Evolutionary conservation across 441 rosid genomes (phyloP).

Genomic region (Capsella rubella): DNA sequence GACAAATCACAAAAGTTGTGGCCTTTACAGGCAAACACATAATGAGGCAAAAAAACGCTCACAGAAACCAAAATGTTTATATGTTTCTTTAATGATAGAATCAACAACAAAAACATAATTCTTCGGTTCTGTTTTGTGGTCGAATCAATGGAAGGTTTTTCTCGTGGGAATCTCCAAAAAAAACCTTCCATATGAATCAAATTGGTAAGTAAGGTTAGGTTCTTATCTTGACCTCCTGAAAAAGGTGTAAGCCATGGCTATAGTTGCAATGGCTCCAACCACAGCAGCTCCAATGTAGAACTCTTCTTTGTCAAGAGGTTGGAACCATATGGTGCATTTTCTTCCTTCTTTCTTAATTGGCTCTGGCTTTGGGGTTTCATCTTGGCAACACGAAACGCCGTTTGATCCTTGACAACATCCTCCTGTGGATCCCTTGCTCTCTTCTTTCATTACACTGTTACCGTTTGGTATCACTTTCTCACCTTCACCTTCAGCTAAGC

Average conservation of each 20-base stretch:
- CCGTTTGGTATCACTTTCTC: constrained; percentile 59
- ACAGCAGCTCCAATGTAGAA: constrained; percentile 60
- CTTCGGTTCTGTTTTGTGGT: not conserved
- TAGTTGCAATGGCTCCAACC: constrained; percentile 65
- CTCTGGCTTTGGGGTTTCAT: constrained; percentile 45
- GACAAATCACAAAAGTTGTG: constrained; percentile 13
- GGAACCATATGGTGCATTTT: constrained; percentile 49
- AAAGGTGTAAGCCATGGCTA: constrained; percentile 66
- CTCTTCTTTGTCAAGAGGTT: constrained; percentile 60
- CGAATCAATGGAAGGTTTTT: not conserved
- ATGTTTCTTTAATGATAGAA: constrained; percentile 14
- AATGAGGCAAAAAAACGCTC: not conserved
- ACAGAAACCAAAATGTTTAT: constrained; percentile 18
- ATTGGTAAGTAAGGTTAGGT: constrained; percentile 12
- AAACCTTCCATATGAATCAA: constrained; percentile 15
- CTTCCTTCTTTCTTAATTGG: constrained; percentile 48
- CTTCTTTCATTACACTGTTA: constrained; percentile 26
- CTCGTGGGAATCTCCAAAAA: constrained; percentile 7
- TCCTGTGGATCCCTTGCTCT: constrained; percentile 44
- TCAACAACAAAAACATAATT: constrained; percentile 17
- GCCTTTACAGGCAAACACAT: constrained; percentile 8
- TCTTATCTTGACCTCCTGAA: constrained; percentile 62
- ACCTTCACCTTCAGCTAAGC: constrained; percentile 49
- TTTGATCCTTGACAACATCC: constrained; percentile 86
- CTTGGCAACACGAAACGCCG: constrained; percentile 80